Evolutionary conservation across 2,329 filamentous ascomycete species (phyloP).

Genomic region (Pleomassaria siparia): DNA sequence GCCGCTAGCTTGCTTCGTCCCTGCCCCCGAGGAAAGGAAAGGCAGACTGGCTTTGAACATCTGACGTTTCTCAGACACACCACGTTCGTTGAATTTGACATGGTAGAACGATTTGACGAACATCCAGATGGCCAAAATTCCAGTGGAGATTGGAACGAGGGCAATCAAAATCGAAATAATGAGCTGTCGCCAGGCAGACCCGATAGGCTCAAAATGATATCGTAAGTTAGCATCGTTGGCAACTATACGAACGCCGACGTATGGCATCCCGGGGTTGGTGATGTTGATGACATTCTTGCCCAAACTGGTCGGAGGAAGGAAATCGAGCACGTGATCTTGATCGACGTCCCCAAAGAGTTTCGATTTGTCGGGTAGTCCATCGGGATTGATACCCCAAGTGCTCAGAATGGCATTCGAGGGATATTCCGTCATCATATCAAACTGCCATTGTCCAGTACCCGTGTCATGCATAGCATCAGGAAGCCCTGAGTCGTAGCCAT

Average conservation of each 20-base stretch:
- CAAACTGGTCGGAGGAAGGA: slow-evolving; percentile 61
- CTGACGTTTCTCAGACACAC: slow-evolving; percentile 54
- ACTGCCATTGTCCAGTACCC: slow-evolving; percentile 57
- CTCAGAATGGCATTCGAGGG: slow-evolving; percentile 64
- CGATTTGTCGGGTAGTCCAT: slow-evolving; percentile 62
- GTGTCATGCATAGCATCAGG: slow-evolving; percentile 55
- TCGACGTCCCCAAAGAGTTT: slow-evolving; percentile 64
- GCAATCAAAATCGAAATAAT: slow-evolving; percentile 57
- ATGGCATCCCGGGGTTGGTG: slow-evolving; percentile 57
- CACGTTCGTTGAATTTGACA: slow-evolving; percentile 64
- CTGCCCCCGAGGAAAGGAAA: slow-evolving; percentile 1
- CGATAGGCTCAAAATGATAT: slow-evolving; percentile 56
- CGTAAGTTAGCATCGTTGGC: slow-evolving; percentile 57
- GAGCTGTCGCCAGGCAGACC: slow-evolving; percentile 57
- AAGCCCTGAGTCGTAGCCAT: slow-evolving; percentile 64
- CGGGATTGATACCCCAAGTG: slow-evolving; percentile 66
- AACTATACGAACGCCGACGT: slow-evolving; percentile 58
- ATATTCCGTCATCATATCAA: slow-evolving; percentile 65
- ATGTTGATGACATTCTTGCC: slow-evolving; percentile 61
- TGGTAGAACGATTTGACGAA: slow-evolving; percentile 65
- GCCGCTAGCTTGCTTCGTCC: slow-evolving; percentile 4
- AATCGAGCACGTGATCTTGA: slow-evolving; percentile 61
- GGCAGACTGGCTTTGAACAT: slow-evolving; percentile 11
- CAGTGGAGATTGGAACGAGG: slow-evolving; percentile 56
- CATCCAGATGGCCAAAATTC: slow-evolving; percentile 53